Percentiles rank a stretch among this genome's conserved stretches.
Evolutionary conservation across 495 filamentous ascomycete species (phyloP).

Genomic region (Trichoderma reesei): DNA sequence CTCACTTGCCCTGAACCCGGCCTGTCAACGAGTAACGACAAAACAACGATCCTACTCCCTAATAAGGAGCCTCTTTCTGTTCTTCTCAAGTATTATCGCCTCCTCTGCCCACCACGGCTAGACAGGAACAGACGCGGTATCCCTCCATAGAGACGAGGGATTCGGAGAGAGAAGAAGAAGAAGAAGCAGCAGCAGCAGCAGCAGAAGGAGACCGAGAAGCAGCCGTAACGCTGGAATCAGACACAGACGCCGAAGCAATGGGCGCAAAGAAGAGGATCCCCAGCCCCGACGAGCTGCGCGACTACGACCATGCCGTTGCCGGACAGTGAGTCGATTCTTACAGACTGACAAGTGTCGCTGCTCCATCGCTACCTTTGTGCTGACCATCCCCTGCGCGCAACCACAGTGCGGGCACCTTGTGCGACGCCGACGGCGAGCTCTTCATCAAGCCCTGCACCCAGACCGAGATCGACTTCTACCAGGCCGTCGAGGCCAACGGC

Average conservation of each 20-base stretch:
- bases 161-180: not conserved
- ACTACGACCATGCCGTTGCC: conserved; percentile 75
- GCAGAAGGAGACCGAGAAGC: not conserved
- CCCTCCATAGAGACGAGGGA: too few relatives aligned
- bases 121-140: not conserved
- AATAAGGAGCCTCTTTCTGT: too few relatives aligned
- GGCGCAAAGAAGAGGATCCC: conserved; percentile 23
- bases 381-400: not conserved
- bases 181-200: not conserved
- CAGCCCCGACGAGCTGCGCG: conserved; percentile 46
- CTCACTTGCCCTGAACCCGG: not conserved
- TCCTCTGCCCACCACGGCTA: not conserved
- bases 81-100: too few relatives aligned
- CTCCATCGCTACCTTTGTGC: not conserved
- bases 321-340: conserved; percentile 68
- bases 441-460: conserved; percentile 92
- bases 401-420: conserved; percentile 79
- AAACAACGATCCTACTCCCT: too few relatives aligned
- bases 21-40: not conserved
- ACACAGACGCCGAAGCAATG: conserved; percentile 14
- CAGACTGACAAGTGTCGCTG: not conserved
- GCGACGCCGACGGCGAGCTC: conserved; percentile 70
- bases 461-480: conserved; percentile 86
- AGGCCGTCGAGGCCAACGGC: conserved; percentile 44
- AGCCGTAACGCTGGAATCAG: not conserved